phyloP scores from a whole-genome alignment of 176 grass and related monocot genomes.

The Hordeum marinum region DNA sequence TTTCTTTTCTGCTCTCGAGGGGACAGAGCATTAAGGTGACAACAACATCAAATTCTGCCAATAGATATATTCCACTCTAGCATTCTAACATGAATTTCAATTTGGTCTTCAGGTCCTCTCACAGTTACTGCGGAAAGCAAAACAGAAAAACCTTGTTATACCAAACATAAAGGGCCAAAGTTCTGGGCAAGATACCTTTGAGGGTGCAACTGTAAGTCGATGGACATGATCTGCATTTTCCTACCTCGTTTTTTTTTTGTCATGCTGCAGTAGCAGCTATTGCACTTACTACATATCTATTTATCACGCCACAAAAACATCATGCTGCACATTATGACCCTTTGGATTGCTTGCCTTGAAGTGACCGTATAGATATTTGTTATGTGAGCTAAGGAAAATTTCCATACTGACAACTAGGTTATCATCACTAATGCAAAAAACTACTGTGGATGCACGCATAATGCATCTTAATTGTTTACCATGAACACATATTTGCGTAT shows the following conservation, averaged over 20 bases:
- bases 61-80: background rate
- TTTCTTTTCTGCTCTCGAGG: conserved; percentile 92
- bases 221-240: conserved; percentile 10
- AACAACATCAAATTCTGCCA: conserved; percentile 4
- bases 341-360: conserved; percentile 20
- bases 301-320: background rate
- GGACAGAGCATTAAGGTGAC: conserved; percentile 97
- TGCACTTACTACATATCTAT: background rate
- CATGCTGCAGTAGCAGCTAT: conserved; percentile 5
- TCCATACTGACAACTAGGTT: background rate
- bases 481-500: conserved; percentile 7
- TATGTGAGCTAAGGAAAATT: background rate
- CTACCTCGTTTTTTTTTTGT: background rate
- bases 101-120: conserved; percentile 71
- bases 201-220: conserved; percentile 97
- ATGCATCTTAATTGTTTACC: background rate
- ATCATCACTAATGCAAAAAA: background rate
- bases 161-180: conserved; percentile 94
- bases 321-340: background rate
- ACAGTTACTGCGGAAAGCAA: conserved; percentile 90
- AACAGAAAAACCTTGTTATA: conserved; percentile 94
- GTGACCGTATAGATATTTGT: background rate
- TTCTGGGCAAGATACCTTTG: conserved; percentile 84
- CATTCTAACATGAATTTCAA: conserved; percentile 29
- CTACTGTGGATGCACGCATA: background rate